Base-by-base conservation (phyloP, 2,329 filamentous ascomycete species). In the Helotiales sp. region DNA sequence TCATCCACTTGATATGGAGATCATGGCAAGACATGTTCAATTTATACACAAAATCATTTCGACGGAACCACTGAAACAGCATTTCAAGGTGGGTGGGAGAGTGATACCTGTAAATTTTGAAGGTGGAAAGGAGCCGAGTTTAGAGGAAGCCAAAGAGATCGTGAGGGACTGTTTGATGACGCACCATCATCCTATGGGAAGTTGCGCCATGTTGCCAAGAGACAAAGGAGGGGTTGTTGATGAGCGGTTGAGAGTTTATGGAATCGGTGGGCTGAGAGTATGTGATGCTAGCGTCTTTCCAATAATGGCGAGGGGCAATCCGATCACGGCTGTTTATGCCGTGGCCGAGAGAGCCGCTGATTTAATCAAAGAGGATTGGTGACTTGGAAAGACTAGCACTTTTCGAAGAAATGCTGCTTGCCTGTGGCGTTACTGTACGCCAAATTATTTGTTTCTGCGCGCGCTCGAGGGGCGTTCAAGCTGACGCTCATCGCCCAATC, bases 271-370 rank as follows among this genome's bases (percentile, higher is more conserved):
- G 6, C 57, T 75, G 54, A 75, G 75, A 65, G 57, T 77, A 51
- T 74, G 72, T 9, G 76, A 78, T 68, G 50, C 77, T 47, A 61
- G 61, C 19, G 49, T 59, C 13, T 34, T 72, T 67, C 74, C 75
- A 7, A 24, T 62, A 2, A 60, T 79, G 9, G 67, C 75, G 44
- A 81, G 77, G 0, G 79, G 79, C 4, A 82, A 82, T 63, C 79
- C 79, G 1, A 77, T 79, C 59, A 77, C 81, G 64, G 79, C 78
- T 0, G 73, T 80, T 17, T 81, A 82, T 77, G 75, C 81, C 17
- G 78, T 78, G 7, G 80, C 74, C 0, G 80, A 82, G 70, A 75
- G 74, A 62, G 80, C 76, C 1, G 73, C 75, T 1, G 79, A 81
- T 33, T 22, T 54, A 17, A 34, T 54, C 15, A 46, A 46, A 15